Base-by-base conservation (phyloP, 176 grass and related monocot genomes). In the Pontederia crassipes region DNA sequence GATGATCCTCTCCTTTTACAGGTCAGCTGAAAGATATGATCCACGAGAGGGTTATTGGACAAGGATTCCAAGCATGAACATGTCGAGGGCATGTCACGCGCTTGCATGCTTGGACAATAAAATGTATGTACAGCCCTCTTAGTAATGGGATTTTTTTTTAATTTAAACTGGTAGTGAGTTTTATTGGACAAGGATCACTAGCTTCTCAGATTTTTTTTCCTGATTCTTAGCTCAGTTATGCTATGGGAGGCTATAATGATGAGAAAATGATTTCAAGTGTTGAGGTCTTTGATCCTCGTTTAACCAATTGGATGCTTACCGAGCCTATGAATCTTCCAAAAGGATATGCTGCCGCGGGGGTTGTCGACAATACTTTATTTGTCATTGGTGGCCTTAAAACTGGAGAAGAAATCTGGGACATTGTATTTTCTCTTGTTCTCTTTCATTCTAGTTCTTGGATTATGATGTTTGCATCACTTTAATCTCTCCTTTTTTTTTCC, bases 21-120 rank as follows among this genome's bases (percentile, higher is more conserved):
- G 92, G 35, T 85, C 92, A 63, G 67, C 74, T 55, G 92, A 96
- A 84, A 84, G 86, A 66, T 96, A 76, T 40, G 92, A 96, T 84
- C 92, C 92, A 57, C 84, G 92, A 67, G 92, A 96, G 82, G 92
- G 87, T 49, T 85, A 73, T 67, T 96, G 92, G 92, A 52, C 66
- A 18, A 67, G 72, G 55, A 68, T 90, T 57, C 75, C 87, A 75
- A 78, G 67, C 72, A 88, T 96, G 92, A 71, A 12, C 20, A 55
- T 48, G 59, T 87, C 73, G 79, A 82, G 86, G 80, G 86, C 75
- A 56, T 96, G 75, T 56, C 80, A 77, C 18, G 84, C 91, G 0
- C 62, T 85, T 54, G 69, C 73, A 48, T 62, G 77, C 63, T 51
- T 90, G 29, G 55, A 72, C 10, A 83, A 79, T 26, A 64, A 67